These are phyloP conservation scores for Volvox carteri DNA, from an alignment of 163 green algal species.

Conservation along the genomic window DNA sequence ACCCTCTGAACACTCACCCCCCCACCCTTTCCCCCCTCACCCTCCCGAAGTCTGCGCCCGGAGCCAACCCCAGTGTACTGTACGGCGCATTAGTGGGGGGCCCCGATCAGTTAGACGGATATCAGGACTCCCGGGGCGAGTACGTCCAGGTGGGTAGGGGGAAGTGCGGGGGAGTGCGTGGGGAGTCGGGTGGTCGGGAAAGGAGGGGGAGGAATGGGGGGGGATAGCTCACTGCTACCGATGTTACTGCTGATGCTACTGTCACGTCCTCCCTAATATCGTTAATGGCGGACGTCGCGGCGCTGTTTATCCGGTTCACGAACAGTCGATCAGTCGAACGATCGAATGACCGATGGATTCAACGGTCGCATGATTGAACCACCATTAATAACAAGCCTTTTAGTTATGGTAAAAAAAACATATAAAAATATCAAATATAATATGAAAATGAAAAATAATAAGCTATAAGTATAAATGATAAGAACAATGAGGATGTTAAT, in stretches of 20 bases:
- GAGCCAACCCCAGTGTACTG: conserved; percentile 23
- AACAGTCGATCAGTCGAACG: too few species aligned
- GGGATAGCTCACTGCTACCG: not conserved
- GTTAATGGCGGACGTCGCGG: too few species aligned
- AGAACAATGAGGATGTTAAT: too few species aligned
- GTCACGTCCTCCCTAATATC: too few species aligned
- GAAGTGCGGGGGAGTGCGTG: not conserved
- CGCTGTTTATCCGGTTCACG: too few species aligned
- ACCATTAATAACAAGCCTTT: too few species aligned
- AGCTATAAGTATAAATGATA: too few species aligned
- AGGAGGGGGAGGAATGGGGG: not conserved
- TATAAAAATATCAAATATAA: too few species aligned
- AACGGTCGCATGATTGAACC: too few species aligned
- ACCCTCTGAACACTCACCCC: not conserved
- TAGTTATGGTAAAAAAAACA: too few species aligned
- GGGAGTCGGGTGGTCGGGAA: not conserved
- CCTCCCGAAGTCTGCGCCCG: not conserved
- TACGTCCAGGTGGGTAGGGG: conserved; percentile 34
- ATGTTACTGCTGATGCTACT: not conserved
- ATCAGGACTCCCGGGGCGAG: conserved; percentile 48
- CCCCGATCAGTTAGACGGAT: not conserved
- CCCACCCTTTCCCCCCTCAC: not conserved
- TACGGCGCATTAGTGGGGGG: conserved; percentile 30
- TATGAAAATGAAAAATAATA: too few species aligned
- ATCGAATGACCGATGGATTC: too few species aligned